A percentile compares a stretch with the other conserved stretches of the same genome.
Conservation (phyloP, 768 basidiomycete species). For the Tephrocybe sp. region DNA sequence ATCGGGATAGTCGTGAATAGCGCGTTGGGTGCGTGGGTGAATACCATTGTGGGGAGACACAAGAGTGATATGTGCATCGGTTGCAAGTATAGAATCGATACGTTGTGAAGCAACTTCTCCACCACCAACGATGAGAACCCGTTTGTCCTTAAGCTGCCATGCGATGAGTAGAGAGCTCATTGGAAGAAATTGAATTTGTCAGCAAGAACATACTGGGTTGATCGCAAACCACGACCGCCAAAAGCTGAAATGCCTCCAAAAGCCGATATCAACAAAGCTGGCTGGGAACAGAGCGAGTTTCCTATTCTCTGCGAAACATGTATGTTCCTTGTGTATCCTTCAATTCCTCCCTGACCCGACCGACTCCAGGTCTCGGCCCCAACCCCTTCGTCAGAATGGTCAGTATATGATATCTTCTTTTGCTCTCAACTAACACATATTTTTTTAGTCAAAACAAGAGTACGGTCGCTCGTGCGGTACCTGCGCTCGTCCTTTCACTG, state of each 20-base stretch:
- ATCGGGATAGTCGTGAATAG: constrained; percentile 45
- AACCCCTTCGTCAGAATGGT: constrained; percentile 97
- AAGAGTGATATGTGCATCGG: constrained; percentile 77
- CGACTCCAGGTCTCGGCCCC: constrained; percentile 65
- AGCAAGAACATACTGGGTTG: constrained; percentile 6
- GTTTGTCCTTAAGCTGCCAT: constrained; percentile 85
- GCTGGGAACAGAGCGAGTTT: constrained; percentile 92
- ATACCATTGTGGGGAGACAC: constrained; percentile 71
- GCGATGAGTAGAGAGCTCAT: constrained; percentile 81
- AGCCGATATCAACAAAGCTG: constrained; percentile 92
- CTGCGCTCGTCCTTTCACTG: constrained; percentile 93
- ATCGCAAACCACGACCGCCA: constrained; percentile 12
- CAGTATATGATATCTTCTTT: constrained; percentile 18
- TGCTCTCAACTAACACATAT: constrained; percentile 2
- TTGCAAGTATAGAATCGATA: constrained; percentile 78
- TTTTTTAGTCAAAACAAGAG: constrained; percentile 87
- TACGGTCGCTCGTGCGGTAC: constrained; percentile 96
- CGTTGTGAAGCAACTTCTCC: constrained; percentile 90
- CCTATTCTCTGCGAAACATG: constrained; percentile 94
- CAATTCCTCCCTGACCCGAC: constrained; percentile 1
- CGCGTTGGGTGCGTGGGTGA: constrained; percentile 50
- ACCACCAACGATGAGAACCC: constrained; percentile 90
- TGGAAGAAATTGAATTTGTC: constrained; percentile 7
- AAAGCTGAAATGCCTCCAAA: constrained; percentile 62
- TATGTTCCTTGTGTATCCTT: constrained; percentile 31